Evolutionary conservation across 2,329 filamentous ascomycete species (phyloP).

Genomic region (Pseudogymnoascus sp.): DNA sequence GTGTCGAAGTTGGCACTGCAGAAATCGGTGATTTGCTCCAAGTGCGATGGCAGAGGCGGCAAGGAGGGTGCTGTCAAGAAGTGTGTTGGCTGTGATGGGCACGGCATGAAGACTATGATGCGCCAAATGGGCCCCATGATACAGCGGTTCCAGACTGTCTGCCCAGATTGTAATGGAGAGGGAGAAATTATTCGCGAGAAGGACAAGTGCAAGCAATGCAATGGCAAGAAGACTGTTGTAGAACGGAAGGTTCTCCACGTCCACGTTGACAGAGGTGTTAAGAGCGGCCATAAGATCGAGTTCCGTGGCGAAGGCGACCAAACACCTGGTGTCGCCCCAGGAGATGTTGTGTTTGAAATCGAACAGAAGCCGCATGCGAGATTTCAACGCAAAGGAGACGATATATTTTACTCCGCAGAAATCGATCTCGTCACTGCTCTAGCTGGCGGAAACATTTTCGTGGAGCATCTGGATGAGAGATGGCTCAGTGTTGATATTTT

Average conservation of each 20-base stretch:
- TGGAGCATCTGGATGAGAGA: slow-evolving; percentile 95
- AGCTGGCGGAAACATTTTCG: slow-evolving; percentile 79
- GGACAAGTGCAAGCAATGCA: slow-evolving; percentile 94
- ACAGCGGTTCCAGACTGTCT: slow-evolving; percentile 98
- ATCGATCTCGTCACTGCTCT: slow-evolving; percentile 94
- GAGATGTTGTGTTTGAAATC: slow-evolving; percentile 97
- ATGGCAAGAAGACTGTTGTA: slow-evolving; percentile 94
- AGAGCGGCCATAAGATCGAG: slow-evolving; percentile 90
- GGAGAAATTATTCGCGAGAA: slow-evolving; percentile 95
- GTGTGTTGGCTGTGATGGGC: slow-evolving; percentile 82
- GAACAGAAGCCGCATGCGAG: slow-evolving; percentile 96
- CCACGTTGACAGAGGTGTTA: slow-evolving; percentile 90
- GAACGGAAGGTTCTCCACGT: slow-evolving; percentile 98
- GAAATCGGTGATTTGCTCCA: slow-evolving; percentile 92
- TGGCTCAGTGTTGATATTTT: slow-evolving; percentile 92
- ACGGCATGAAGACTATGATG: slow-evolving; percentile 99
- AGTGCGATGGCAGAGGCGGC: slow-evolving; percentile 87
- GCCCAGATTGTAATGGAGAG: slow-evolving; percentile 95
- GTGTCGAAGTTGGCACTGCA: slow-evolving; percentile 94
- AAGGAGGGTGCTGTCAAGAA: slow-evolving; percentile 97
- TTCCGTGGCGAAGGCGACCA: slow-evolving; percentile 97
- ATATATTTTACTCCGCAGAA: slow-evolving; percentile 88
- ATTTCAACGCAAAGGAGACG: slow-evolving; percentile 93
- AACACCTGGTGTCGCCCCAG: slow-evolving; percentile 81
- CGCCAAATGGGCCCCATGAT: slow-evolving; percentile 99